Conservation (phyloP, 768 basidiomycete species). For the Xerocomus brunneocitrinus region DNA sequence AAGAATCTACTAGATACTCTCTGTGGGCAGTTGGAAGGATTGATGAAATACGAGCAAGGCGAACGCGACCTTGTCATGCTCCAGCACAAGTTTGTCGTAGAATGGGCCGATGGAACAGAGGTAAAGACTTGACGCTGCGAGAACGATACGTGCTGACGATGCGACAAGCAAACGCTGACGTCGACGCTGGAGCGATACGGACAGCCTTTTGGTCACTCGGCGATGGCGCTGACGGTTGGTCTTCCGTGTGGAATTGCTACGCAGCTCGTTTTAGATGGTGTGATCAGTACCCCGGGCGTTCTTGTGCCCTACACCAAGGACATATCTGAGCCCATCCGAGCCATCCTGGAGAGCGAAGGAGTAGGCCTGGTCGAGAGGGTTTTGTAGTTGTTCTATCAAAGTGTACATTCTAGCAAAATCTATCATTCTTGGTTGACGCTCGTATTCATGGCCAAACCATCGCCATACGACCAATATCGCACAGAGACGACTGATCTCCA, state of each 20-base stretch:
- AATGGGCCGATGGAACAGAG: constrained; percentile 77
- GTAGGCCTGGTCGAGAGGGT: constrained; percentile 67
- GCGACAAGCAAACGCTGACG: constrained; percentile 69
- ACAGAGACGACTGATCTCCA: constrained; percentile 63
- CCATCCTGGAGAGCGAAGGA: constrained; percentile 67
- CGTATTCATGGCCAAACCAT: constrained; percentile 22
- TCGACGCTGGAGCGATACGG: constrained; percentile 92
- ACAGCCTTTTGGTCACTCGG: constrained; percentile 69
- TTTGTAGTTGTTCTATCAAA: constrained; percentile 36
- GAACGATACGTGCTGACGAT: constrained; percentile 1
- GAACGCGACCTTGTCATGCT: constrained; percentile 97
- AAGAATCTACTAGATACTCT: constrained; percentile 90
- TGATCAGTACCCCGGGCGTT: constrained; percentile 72
- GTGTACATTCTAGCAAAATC: too few relatives aligned
- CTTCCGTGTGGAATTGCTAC: constrained; percentile 92
- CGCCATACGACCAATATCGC: constrained; percentile 54
- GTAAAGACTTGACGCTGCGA: constrained; percentile 32
- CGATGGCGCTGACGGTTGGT: constrained; percentile 91
- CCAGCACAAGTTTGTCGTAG: constrained; percentile 95
- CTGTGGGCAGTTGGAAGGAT: constrained; percentile 80
- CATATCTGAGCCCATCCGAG: constrained; percentile 71
- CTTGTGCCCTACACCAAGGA: constrained; percentile 84
- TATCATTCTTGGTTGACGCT: background rate
- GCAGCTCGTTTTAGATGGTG: constrained; percentile 87
- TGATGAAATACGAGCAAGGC: constrained; percentile 88